phyloP scores from a whole-genome alignment of 345 rosid species.

The Acer campestre region DNA sequence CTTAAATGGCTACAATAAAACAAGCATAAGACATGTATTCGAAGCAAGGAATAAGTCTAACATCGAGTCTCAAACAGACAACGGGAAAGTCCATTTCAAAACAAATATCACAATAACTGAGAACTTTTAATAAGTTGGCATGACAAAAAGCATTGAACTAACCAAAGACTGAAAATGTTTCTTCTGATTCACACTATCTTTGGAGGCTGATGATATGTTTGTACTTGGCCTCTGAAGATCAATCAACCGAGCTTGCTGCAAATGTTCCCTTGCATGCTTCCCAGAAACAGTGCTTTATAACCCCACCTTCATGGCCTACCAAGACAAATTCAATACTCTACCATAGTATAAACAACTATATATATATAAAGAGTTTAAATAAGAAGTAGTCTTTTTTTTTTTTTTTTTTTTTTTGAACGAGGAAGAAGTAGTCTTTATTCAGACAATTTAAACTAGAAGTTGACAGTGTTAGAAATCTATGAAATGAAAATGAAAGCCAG shows the following conservation, averaged over 20 bases:
- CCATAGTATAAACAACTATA: not conserved
- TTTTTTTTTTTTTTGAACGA: too few species aligned
- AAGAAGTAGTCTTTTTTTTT: too few species aligned
- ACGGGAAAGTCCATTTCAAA: not conserved
- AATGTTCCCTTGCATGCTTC: not conserved
- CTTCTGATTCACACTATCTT: not conserved
- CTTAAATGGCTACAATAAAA: not conserved
- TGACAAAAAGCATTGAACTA: not conserved
- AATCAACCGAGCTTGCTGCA: not conserved
- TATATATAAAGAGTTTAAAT: too few species aligned
- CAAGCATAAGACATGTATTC: not conserved
- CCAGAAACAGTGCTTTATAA: not conserved
- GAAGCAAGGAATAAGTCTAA: not conserved
- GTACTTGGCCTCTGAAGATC: slow-evolving; percentile 1
- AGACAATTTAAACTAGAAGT: not conserved
- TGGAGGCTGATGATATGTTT: not conserved
- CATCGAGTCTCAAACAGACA: not conserved
- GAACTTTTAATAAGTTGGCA: not conserved
- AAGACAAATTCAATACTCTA: not conserved
- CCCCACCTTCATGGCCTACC: not conserved
- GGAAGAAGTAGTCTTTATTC: not conserved
- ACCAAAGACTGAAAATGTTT: slow-evolving; percentile 5
- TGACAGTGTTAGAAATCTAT: too few species aligned
- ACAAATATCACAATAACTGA: not conserved
- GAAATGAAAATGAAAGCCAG: not conserved